Percentiles rank a stretch among this genome's conserved stretches.
phyloP scores from a whole-genome alignment of 768 basidiomycete species.

The Lepiota subincarnata region DNA sequence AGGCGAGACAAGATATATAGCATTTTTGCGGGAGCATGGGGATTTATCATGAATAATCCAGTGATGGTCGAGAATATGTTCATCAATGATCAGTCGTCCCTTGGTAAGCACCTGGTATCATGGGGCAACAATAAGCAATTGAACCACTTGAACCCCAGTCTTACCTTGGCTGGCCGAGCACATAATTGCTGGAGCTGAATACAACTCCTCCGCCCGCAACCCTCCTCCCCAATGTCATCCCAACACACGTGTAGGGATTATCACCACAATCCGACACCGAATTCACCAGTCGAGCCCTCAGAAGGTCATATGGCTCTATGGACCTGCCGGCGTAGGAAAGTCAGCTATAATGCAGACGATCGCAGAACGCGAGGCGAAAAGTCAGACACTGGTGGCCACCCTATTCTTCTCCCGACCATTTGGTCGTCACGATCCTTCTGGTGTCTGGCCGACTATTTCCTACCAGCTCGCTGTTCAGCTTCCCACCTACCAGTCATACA shows the following conservation, averaged over 20 bases:
- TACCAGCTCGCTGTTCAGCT: neutral
- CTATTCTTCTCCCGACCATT: constrained; percentile 5
- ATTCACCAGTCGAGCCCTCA: neutral
- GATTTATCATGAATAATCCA: no score
- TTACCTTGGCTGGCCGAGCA: neutral
- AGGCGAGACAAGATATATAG: no score
- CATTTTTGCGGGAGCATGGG: no score
- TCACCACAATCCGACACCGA: neutral
- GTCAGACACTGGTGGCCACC: neutral
- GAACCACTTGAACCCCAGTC: neutral
- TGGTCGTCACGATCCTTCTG: neutral
- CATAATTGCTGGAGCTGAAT: neutral
- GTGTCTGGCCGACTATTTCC: neutral
- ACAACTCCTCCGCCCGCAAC: neutral
- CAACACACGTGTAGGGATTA: neutral
- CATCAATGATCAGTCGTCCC: no score
- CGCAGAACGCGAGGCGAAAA: neutral
- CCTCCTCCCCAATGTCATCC: constrained; percentile 1
- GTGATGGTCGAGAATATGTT: no score
- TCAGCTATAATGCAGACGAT: constrained; percentile 5
- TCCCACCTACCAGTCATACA: neutral
- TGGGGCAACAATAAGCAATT: neutral
- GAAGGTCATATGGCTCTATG: constrained; percentile 2
- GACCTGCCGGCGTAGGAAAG: constrained; percentile 12
- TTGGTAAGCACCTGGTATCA: neutral